Conservation (phyloP, 2,329 filamentous ascomycete genomes). For the Sarocladium brachiariae region DNA sequence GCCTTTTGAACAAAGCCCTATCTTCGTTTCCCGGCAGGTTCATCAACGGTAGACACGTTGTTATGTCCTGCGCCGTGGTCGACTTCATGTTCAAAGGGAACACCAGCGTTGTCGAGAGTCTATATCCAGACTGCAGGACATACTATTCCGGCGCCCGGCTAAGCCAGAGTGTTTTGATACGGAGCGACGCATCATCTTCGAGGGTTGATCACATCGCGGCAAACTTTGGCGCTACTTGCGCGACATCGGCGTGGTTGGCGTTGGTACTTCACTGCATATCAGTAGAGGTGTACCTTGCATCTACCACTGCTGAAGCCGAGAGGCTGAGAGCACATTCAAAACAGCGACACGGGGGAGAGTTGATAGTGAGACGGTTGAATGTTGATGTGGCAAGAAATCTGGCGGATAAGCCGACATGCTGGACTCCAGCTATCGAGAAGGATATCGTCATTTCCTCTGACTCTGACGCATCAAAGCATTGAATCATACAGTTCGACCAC, state of each 20-base stretch:
- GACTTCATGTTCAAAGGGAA: constrained; percentile 25
- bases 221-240: constrained; percentile 36
- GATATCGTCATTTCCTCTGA: background rate
- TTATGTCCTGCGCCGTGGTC: constrained; percentile 45
- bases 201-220: constrained; percentile 30
- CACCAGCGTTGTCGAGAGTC: background rate
- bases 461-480: background rate
- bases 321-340: constrained; percentile 44
- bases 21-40: constrained; percentile 17
- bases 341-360: constrained; percentile 45
- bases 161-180: constrained; percentile 3
- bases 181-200: constrained; percentile 17
- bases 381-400: constrained; percentile 12
- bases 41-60: constrained; percentile 35
- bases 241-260: constrained; percentile 31
- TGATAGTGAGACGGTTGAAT: constrained; percentile 26
- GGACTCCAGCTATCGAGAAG: background rate
- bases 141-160: constrained; percentile 24
- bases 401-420: background rate
- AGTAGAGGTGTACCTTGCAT: constrained; percentile 24
- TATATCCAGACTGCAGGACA: constrained; percentile 37
- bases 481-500: too few relatives aligned
- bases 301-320: constrained; percentile 44
- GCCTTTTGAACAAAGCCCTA: constrained; percentile 37
- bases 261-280: constrained; percentile 13